Percentiles rank a stretch among this genome's conserved stretches.
Conservation (phyloP, 495 filamentous ascomycete genomes). For the Venustampulla echinocandica region DNA sequence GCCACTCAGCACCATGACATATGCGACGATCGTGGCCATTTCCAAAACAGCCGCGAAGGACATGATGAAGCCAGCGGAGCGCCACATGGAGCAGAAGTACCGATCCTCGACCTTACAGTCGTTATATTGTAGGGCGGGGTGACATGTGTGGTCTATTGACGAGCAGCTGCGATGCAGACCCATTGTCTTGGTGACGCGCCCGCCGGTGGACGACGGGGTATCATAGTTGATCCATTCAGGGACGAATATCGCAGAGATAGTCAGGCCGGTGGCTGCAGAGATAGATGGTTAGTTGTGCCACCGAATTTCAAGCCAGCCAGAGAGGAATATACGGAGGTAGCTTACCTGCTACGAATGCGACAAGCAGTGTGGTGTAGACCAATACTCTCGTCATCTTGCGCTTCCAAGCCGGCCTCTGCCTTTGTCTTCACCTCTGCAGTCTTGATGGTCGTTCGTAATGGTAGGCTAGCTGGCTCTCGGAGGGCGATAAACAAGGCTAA, state of each 20-base stretch:
- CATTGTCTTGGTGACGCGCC: conserved; percentile 55
- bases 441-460: no score
- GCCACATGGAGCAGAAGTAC: conserved; percentile 89
- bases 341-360: conserved; percentile 46
- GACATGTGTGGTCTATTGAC: conserved; percentile 30
- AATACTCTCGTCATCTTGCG: conserved; percentile 29
- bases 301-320: not conserved
- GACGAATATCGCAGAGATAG: conserved; percentile 61
- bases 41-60: conserved; percentile 69
- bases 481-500: no score
- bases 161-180: conserved; percentile 77
- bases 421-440: not conserved
- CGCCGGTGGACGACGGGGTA: conserved; percentile 41
- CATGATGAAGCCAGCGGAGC: conserved; percentile 78
- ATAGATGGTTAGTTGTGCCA: not conserved
- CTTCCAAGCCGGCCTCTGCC: not conserved
- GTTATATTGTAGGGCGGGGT: conserved; percentile 47
- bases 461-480: no score
- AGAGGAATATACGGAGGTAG: no score
- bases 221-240: conserved; percentile 76
- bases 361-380: conserved; percentile 43
- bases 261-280: conserved; percentile 62
- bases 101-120: conserved; percentile 61
- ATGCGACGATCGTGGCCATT: conserved; percentile 64
- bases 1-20: conserved; percentile 63